Evolutionary conservation across 139 green algal genomes (phyloP).

Genomic region (Spirogloea muscicola): DNA sequence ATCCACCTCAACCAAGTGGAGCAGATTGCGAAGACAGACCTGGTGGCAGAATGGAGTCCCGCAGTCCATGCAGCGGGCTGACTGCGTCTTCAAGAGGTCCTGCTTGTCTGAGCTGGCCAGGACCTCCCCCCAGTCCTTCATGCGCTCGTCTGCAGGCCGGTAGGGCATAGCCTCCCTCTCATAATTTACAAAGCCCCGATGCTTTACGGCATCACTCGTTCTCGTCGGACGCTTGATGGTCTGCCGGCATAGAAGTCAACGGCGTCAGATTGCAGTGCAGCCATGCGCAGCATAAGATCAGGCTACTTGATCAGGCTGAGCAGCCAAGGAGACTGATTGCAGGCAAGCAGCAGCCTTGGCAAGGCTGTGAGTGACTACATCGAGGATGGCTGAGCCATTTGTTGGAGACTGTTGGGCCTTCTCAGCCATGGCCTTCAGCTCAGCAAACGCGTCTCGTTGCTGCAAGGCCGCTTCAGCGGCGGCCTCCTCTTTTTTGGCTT

Average conservation of each 20-base stretch:
- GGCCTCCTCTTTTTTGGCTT: constrained; percentile 55
- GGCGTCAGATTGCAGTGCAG: no score
- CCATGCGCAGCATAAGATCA: no score
- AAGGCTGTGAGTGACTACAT: background rate
- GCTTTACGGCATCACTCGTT: constrained; percentile 59
- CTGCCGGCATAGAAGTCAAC: background rate
- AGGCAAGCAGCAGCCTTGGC: no score
- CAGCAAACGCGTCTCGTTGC: constrained; percentile 72
- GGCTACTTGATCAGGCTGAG: no score
- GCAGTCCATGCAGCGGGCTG: constrained; percentile 93
- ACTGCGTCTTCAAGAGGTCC: constrained; percentile 82
- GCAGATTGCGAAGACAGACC: constrained; percentile 8
- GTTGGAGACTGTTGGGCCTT: background rate
- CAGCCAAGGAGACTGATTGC: no score
- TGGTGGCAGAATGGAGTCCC: constrained; percentile 94
- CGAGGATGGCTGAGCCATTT: constrained; percentile 6
- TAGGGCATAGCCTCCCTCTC: constrained; percentile 80
- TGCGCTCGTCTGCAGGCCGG: constrained; percentile 69
- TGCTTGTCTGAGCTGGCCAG: constrained; percentile 46
- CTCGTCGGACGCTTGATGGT: constrained; percentile 8
- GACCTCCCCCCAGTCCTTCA: constrained; percentile 89
- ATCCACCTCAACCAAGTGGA: no score
- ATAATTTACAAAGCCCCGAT: constrained; percentile 83
- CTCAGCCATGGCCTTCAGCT: constrained; percentile 68
- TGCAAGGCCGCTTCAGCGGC: constrained; percentile 4